phyloP scores from a whole-genome alignment of 257 asterid species.

The Buddleja alternifolia region DNA sequence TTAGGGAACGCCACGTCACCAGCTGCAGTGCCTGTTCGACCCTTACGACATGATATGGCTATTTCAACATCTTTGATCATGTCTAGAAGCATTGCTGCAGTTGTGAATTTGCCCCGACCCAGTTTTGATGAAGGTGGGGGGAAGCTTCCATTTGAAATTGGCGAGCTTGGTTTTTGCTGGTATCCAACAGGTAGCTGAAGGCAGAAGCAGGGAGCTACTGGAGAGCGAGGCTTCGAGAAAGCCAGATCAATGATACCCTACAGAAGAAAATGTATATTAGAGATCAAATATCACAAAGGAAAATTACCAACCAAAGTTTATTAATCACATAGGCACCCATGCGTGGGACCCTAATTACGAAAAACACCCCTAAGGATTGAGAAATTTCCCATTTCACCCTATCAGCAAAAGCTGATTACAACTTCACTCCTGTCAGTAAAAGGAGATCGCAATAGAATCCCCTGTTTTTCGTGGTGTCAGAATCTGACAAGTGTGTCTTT shows the following conservation, averaged over 20 bases:
- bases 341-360: no score
- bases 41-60: conserved; percentile 90
- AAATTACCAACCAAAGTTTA: neutral
- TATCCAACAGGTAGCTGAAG: conserved; percentile 79
- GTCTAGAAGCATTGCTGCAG: conserved; percentile 72
- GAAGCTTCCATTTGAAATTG: conserved; percentile 53
- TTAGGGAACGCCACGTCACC: conserved; percentile 99
- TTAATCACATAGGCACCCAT: no score
- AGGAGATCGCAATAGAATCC: no score
- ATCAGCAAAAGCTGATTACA: no score
- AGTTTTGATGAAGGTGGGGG: conserved; percentile 46
- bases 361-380: no score
- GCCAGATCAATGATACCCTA: conserved; percentile 90
- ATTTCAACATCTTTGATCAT: conserved; percentile 74
- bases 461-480: no score
- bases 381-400: no score
- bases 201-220: conserved; percentile 81
- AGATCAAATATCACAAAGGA: conserved; percentile 4
- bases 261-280: conserved; percentile 6
- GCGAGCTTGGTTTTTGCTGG: conserved; percentile 60
- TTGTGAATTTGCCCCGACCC: conserved; percentile 77
- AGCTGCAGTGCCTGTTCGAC: conserved; percentile 97
- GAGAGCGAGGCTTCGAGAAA: conserved; percentile 72
- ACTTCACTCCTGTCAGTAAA: no score
- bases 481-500: no score